These are phyloP conservation scores for Biancaea sappan DNA, from an alignment of 306 rosid genomes.

Conservation along the genomic window DNA sequence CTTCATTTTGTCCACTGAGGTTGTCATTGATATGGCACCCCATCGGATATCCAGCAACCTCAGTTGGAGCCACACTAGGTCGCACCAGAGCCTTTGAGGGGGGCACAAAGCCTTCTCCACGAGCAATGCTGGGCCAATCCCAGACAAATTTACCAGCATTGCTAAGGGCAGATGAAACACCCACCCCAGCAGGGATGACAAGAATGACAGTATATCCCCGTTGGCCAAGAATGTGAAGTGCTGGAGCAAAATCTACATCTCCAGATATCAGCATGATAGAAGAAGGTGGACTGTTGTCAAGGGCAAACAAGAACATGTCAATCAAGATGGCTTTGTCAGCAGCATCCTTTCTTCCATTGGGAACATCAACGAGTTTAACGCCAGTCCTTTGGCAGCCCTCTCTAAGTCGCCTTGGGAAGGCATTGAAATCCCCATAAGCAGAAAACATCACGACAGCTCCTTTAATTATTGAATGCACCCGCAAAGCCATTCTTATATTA, in stretches of 20 bases:
- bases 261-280: slow-evolving; percentile 91
- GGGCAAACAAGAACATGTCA: slow-evolving; percentile 96
- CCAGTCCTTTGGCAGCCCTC: slow-evolving; percentile 98
- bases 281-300: slow-evolving; percentile 91
- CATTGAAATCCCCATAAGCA: slow-evolving; percentile 91
- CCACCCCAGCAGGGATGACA: slow-evolving; percentile 80
- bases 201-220: slow-evolving; percentile 90
- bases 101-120: slow-evolving; percentile 87
- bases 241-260: slow-evolving; percentile 92
- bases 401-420: slow-evolving; percentile 83
- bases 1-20: slow-evolving; percentile 63
- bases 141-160: slow-evolving; percentile 95
- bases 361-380: slow-evolving; percentile 87
- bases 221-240: slow-evolving; percentile 93
- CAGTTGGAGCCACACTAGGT: slow-evolving; percentile 56
- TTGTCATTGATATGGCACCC: slow-evolving; percentile 69
- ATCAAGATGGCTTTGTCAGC: slow-evolving; percentile 97
- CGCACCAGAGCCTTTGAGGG: slow-evolving; percentile 55
- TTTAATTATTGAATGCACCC: slow-evolving; percentile 74
- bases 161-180: slow-evolving; percentile 87
- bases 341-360: slow-evolving; percentile 95
- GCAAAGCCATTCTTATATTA: slow-evolving; percentile 92
- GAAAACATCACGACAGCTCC: slow-evolving; percentile 82
- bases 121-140: slow-evolving; percentile 96
- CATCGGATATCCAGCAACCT: slow-evolving; percentile 59